phyloP scores from a whole-genome alignment of 352 stramenopile genomes.

The Albugo candida region DNA sequence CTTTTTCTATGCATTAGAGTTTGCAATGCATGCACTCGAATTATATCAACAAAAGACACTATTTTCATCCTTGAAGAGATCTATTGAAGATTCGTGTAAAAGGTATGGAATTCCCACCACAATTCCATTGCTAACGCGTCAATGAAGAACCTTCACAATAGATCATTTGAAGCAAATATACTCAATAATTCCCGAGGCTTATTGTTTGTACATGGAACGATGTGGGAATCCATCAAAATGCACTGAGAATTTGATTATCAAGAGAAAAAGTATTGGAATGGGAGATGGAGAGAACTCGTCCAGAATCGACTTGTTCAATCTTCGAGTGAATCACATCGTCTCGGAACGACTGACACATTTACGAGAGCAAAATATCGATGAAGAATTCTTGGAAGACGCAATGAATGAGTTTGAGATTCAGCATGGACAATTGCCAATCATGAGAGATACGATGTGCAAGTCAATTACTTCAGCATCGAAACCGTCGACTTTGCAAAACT shows the following conservation, averaged over 20 bases:
- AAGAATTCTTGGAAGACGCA: constrained; percentile 13
- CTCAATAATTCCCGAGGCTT: constrained; percentile 26
- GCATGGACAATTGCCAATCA: constrained; percentile 14
- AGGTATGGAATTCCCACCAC: constrained; percentile 7
- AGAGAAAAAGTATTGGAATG: too few species aligned
- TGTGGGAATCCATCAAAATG: too few species aligned
- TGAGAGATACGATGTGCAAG: constrained; percentile 5
- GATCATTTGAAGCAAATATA: constrained; percentile 38
- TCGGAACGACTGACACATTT: too few species aligned
- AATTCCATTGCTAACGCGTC: background rate
- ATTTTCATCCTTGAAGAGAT: constrained; percentile 34
- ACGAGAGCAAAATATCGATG: constrained; percentile 8
- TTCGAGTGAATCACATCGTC: too few species aligned
- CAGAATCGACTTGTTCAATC: too few species aligned
- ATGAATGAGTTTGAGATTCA: constrained; percentile 23
- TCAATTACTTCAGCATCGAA: too few species aligned
- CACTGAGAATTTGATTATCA: too few species aligned
- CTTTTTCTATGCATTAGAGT: constrained; percentile 51
- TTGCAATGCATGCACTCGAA: constrained; percentile 37
- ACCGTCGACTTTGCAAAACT: too few species aligned
- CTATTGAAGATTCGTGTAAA: constrained; percentile 50
- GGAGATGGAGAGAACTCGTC: too few species aligned
- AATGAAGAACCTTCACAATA: constrained; percentile 19
- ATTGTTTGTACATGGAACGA: constrained; percentile 2
- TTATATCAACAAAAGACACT: constrained; percentile 52